Evolutionary conservation across 768 basidiomycete species (phyloP).

Genomic region (Xerocomellus amylosporus): DNA sequence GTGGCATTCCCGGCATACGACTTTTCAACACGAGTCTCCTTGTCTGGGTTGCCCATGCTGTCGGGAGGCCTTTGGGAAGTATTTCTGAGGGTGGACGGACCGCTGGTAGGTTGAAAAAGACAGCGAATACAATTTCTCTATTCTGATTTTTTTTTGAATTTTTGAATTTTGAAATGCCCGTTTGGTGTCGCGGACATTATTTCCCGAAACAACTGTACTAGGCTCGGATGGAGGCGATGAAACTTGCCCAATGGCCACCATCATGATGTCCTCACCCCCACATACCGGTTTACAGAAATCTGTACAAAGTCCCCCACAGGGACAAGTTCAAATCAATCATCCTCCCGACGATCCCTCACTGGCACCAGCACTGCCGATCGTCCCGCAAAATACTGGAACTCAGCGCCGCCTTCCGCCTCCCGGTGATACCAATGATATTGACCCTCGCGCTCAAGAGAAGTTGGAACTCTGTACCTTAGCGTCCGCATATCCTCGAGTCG

Average conservation of each 20-base stretch:
- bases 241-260: slow-evolving; percentile 15
- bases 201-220: neutral
- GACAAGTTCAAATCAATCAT: neutral
- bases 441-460: neutral
- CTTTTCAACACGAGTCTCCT: no score
- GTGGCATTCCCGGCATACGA: no score
- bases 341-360: neutral
- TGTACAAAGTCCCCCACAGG: neutral
- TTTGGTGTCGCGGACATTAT: no score
- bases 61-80: no score
- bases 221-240: neutral
- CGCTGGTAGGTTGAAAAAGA: no score
- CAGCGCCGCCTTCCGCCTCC: neutral
- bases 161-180: no score
- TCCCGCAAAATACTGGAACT: neutral
- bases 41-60: no score
- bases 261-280: neutral
- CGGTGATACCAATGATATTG: neutral
- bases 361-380: neutral
- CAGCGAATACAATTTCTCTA: no score
- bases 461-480: neutral
- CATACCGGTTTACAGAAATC: neutral
- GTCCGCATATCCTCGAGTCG: neutral
- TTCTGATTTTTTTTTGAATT: no score
- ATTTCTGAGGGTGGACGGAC: no score